Evolutionary conservation across 768 basidiomycete genomes (phyloP), one percentile per base, ranked within the genome.

Genomic region (Leccinum uliginosum): DNA sequence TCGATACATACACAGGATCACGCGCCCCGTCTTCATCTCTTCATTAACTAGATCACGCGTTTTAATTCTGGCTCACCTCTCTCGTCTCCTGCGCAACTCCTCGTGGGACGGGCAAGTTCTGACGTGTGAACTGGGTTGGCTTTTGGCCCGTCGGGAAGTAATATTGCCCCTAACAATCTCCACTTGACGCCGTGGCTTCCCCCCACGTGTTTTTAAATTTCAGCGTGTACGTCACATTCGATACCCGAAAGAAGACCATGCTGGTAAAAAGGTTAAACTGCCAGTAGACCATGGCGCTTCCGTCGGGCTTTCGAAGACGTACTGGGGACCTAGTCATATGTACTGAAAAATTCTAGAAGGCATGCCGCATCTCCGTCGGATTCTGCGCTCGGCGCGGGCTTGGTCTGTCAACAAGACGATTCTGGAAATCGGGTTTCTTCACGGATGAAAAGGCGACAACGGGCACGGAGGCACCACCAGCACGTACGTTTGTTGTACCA

Each of bases 181-280:
- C 15, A 53, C 21, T 19, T 6, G n/a, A 29, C 50, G 14, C 30
- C 30, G 30, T 32, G 6, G 35, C 52, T 15, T 17, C n/a, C n/a
- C 3, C 43, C 19, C 21, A 34, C 21, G 24, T n/a, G 38, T 10
- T 40, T 40, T 40, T 40, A 1, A 40, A 40, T 44, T 56, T 26
- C 40, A 56, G n/a, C 43, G 55, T 30, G 55, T 56, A 56, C 54
- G 55, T 56, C 44, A 46, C 24, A n/a, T 10, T 45, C 54, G 24
- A 3, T 24, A 29, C 21, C 6, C 30, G 34, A 30, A 43, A 55
- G 35, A 45, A 56, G 55, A 44, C 21, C 23, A 27, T 19, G 24
- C 15, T 34, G 30, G 55, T 23, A 34, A 56, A 56, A 56, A 56
- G 34, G 54, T 56, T 56, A 58, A 56, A 58, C 34, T 57, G 19